Conservation (phyloP, 495 filamentous ascomycete species). For the Durotheca rogersii region DNA sequence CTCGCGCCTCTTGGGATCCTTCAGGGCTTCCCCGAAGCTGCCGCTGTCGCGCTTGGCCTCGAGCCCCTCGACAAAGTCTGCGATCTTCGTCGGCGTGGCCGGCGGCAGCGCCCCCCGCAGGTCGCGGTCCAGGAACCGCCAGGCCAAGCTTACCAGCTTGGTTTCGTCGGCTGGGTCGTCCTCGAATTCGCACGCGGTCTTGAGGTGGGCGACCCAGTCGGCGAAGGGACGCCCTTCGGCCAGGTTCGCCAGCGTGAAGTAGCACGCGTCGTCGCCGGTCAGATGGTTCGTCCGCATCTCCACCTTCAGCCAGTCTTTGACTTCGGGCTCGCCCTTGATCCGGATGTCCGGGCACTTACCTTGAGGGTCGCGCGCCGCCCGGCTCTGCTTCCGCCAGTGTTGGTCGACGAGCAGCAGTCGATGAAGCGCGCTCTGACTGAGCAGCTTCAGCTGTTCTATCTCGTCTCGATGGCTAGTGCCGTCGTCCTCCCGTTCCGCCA, state of each 20-base stretch:
- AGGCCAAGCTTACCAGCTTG: slow-evolving; percentile 29
- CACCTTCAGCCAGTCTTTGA: slow-evolving; percentile 17
- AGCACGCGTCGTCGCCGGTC: slow-evolving; percentile 16
- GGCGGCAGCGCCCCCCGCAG: slow-evolving; percentile 21
- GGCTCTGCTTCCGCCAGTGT: slow-evolving; percentile 19
- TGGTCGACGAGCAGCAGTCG: slow-evolving; percentile 31
- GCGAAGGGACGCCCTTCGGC: slow-evolving; percentile 10
- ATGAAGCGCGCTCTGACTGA: slow-evolving; percentile 20
- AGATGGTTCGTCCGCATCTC: slow-evolving; percentile 15
- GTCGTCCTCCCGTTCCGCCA: background rate
- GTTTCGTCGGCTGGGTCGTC: slow-evolving; percentile 22
- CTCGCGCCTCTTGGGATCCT: slow-evolving; percentile 15
- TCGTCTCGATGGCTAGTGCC: slow-evolving; percentile 4
- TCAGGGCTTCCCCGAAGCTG: slow-evolving; percentile 9
- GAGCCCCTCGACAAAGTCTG: slow-evolving; percentile 17
- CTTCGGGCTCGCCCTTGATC: slow-evolving; percentile 15
- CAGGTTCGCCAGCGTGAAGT: slow-evolving; percentile 21
- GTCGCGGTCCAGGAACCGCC: slow-evolving; percentile 30
- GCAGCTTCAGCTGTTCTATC: slow-evolving; percentile 24
- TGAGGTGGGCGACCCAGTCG: slow-evolving; percentile 27
- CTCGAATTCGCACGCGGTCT: slow-evolving; percentile 13
- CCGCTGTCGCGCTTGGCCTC: slow-evolving; percentile 10
- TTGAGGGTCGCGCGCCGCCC: background rate
- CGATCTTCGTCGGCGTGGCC: slow-evolving; percentile 7
- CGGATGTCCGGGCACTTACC: slow-evolving; percentile 9